Percentiles rank a stretch among this genome's conserved stretches.
phyloP scores from a whole-genome alignment of 257 asterid species.

The Nemophila menziesii region DNA sequence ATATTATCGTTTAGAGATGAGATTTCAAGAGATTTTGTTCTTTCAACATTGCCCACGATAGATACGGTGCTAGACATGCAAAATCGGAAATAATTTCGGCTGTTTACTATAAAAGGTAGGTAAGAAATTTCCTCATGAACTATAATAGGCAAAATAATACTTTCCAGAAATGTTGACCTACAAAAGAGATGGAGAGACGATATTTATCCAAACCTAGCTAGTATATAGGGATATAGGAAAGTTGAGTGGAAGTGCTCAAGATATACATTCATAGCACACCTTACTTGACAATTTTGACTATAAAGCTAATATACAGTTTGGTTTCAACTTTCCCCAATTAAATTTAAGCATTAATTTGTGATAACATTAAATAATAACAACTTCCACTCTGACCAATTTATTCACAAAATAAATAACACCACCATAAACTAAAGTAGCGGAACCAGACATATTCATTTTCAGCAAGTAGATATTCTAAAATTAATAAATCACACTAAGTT shows the following conservation, averaged over 20 bases:
- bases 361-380: neutral
- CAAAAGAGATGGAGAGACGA: neutral
- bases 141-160: neutral
- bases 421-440: neutral
- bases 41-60: conserved; percentile 35
- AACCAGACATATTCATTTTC: neutral
- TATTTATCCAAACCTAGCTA: neutral
- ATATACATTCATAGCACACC: neutral
- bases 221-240: neutral
- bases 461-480: neutral
- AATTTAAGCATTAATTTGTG: neutral
- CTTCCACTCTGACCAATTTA: neutral
- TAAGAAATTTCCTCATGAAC: neutral
- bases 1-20: conserved; percentile 23
- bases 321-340: neutral
- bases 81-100: conserved; percentile 12
- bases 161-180: neutral
- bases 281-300: neutral
- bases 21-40: conserved; percentile 44
- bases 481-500: neutral
- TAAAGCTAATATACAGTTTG: neutral
- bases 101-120: neutral
- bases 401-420: neutral
- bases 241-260: neutral
- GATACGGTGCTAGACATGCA: conserved; percentile 96